Evolutionary conservation across 2,329 filamentous ascomycete species (phyloP).

Genomic region (Hymenoscyphus fructigenus): DNA sequence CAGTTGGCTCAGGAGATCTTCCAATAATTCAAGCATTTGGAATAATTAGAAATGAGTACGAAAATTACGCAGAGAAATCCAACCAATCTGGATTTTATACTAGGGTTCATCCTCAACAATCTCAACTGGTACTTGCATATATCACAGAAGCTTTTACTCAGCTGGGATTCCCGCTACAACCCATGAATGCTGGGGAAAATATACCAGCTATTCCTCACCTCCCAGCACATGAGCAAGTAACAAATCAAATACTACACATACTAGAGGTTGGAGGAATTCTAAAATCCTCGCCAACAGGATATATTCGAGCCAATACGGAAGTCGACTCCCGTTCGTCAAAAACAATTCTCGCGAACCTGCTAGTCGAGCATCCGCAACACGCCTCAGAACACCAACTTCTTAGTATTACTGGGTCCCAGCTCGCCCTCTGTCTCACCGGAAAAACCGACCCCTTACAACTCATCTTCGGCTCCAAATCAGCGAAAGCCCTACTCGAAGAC

Average conservation of each 20-base stretch:
- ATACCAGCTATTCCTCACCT: constrained; percentile 27
- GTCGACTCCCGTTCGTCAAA: constrained; percentile 16
- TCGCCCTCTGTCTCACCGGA: constrained; percentile 28
- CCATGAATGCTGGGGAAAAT: constrained; percentile 23
- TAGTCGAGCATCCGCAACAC: constrained; percentile 37
- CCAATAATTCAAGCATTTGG: background rate
- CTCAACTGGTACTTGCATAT: constrained; percentile 37
- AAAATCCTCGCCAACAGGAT: constrained; percentile 4
- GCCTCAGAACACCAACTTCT: constrained; percentile 26
- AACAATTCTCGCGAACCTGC: constrained; percentile 28
- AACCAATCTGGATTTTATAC: constrained; percentile 30
- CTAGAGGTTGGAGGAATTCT: constrained; percentile 30
- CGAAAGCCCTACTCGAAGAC: constrained; percentile 25
- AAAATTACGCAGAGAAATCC: constrained; percentile 12
- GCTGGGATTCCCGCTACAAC: constrained; percentile 33
- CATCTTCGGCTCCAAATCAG: constrained; percentile 26
- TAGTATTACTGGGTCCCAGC: constrained; percentile 17
- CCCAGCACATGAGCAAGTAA: constrained; percentile 32
- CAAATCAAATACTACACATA: constrained; percentile 32
- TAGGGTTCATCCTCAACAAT: constrained; percentile 34
- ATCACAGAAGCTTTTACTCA: constrained; percentile 35
- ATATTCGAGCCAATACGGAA: constrained; percentile 18
- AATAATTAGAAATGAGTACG: background rate
- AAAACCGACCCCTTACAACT: constrained; percentile 25
- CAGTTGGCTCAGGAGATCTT: no score